Conservation (phyloP, 2,329 filamentous ascomycete species). For the Macrophomina pseudophaseolina region DNA sequence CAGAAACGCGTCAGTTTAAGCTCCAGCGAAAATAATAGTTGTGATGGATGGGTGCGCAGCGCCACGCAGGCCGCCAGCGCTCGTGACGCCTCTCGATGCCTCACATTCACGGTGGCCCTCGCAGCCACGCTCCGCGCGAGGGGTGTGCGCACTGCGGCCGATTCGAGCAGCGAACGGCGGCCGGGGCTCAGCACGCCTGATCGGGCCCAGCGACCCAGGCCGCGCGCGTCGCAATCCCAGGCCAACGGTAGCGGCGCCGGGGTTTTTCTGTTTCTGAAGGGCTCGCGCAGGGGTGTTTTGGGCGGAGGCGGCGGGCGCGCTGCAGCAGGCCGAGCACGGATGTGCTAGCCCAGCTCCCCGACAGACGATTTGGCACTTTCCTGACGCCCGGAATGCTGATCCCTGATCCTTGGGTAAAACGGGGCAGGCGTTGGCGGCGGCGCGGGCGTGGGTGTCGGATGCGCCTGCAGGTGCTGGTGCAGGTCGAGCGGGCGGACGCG, state of each 20-base stretch:
- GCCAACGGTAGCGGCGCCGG: constrained; percentile 7
- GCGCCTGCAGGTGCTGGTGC: constrained; percentile 17
- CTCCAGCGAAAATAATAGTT: not conserved
- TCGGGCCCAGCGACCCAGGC: not conserved
- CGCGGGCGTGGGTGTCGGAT: constrained; percentile 11
- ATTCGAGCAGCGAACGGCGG: not conserved
- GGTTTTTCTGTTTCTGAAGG: constrained; percentile 16
- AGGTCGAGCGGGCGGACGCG: not conserved
- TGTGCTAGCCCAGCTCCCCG: constrained; percentile 20
- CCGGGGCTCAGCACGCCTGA: constrained; percentile 15
- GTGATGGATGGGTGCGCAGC: not conserved
- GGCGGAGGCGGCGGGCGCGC: constrained; percentile 13
- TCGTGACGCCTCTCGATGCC: not conserved
- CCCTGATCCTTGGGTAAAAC: constrained; percentile 23
- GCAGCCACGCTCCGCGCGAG: constrained; percentile 18
- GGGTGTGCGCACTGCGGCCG: not conserved
- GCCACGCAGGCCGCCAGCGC: not conserved
- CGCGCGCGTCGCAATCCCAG: constrained; percentile 5
- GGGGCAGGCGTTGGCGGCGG: constrained; percentile 20
- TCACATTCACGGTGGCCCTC: constrained; percentile 7
- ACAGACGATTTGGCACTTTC: constrained; percentile 17
- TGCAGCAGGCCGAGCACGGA: constrained; percentile 15
- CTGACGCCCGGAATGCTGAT: constrained; percentile 20
- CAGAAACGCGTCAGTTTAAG: constrained; percentile 1
- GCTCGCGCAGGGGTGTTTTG: not conserved